A percentile compares a stretch with the other conserved stretches of the same genome.
Evolutionary conservation across 2,329 filamentous ascomycete species (phyloP).

Genomic region (Cladophialophora yegresii): DNA sequence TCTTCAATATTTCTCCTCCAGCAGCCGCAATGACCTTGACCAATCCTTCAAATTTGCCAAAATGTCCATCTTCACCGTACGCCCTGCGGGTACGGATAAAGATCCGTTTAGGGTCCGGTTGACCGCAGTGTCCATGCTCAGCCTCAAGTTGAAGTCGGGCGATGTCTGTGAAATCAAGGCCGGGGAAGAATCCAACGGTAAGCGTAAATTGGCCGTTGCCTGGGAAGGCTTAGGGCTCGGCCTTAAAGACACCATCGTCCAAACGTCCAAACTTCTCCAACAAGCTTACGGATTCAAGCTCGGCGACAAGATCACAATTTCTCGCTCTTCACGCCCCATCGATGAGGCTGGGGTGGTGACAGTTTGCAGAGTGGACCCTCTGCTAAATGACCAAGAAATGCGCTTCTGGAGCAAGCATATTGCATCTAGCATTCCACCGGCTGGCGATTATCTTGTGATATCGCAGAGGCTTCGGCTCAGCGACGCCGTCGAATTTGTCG

Average conservation of each 20-base stretch:
- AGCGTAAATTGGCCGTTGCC: slow-evolving; percentile 52
- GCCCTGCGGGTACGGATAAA: slow-evolving; percentile 57
- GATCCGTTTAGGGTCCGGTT: slow-evolving; percentile 63
- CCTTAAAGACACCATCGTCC: slow-evolving; percentile 66
- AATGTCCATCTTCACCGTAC: slow-evolving; percentile 53
- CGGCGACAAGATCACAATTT: slow-evolving; percentile 67
- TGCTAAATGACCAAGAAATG: slow-evolving; percentile 40
- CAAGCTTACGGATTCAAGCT: slow-evolving; percentile 72
- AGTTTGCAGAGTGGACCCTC: slow-evolving; percentile 46
- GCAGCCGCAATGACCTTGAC: background rate
- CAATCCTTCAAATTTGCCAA: background rate
- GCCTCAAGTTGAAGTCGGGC: slow-evolving; percentile 58
- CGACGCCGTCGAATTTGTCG: slow-evolving; percentile 40
- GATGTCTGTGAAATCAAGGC: slow-evolving; percentile 58
- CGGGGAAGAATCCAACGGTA: slow-evolving; percentile 4
- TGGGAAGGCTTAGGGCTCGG: slow-evolving; percentile 62
- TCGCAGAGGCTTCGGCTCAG: slow-evolving; percentile 20
- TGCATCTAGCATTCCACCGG: slow-evolving; percentile 53
- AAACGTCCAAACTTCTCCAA: slow-evolving; percentile 73
- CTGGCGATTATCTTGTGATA: slow-evolving; percentile 41
- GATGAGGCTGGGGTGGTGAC: slow-evolving; percentile 60
- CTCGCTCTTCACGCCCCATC: slow-evolving; percentile 54
- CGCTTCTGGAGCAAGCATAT: slow-evolving; percentile 54
- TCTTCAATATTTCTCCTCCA: background rate
- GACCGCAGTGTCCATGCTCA: slow-evolving; percentile 57